Conservation (phyloP, 768 basidiomycete genomes). For the Pulveroboletus sp. region DNA sequence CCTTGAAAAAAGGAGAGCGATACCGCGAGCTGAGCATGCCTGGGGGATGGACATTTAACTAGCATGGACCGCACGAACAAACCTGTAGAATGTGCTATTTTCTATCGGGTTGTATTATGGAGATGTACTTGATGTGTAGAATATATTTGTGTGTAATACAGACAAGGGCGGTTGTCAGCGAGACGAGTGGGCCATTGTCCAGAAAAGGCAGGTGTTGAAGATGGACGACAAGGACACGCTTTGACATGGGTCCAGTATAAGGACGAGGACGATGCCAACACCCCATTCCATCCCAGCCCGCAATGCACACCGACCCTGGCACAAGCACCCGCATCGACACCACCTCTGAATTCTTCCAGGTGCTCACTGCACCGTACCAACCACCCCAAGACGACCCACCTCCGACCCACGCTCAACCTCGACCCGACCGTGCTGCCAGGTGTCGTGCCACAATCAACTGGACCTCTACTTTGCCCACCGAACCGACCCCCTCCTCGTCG, state of each 20-base stretch:
- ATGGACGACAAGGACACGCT: constrained; percentile 21
- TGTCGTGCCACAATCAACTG: constrained; percentile 31
- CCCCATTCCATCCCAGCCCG: not conserved
- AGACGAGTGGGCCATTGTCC: constrained; percentile 24
- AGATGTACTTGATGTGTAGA: constrained; percentile 18
- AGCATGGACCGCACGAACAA: constrained; percentile 3
- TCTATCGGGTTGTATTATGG: constrained; percentile 15
- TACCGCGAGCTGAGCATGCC: constrained; percentile 38
- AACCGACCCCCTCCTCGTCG: not conserved
- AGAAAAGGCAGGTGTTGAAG: constrained; percentile 34
- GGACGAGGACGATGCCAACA: constrained; percentile 15
- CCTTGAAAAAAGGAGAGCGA: constrained; percentile 11
- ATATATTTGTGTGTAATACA: constrained; percentile 12
- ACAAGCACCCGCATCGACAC: constrained; percentile 22
- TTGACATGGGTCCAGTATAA: constrained; percentile 29
- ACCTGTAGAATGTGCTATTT: not conserved
- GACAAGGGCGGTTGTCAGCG: constrained; percentile 23
- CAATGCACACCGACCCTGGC: constrained; percentile 21
- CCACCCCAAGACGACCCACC: constrained; percentile 2
- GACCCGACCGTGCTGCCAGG: constrained; percentile 16
- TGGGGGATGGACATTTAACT: constrained; percentile 37
- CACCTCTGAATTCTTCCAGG: constrained; percentile 29
- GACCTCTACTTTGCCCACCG: constrained; percentile 8
- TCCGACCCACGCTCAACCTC: constrained; percentile 14
- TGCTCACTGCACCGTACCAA: constrained; percentile 26